These are phyloP conservation scores for Vachellia pachyceras DNA, from an alignment of 306 rosid species.

Conservation along the genomic window DNA sequence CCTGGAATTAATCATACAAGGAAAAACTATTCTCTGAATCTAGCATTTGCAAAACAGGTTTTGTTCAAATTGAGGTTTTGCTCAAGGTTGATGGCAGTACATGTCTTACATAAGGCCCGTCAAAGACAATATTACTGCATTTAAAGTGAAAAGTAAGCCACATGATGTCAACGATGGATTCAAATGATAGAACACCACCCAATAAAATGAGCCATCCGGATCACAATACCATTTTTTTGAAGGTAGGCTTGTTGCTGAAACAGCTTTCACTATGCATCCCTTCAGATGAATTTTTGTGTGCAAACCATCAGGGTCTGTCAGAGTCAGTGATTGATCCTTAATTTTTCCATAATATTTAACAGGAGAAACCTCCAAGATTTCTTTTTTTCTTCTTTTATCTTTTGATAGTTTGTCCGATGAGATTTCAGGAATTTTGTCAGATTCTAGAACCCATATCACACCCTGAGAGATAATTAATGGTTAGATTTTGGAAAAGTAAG, in stretches of 20 bases:
- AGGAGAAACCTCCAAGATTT: conserved; percentile 70
- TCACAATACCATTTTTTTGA: conserved; percentile 83
- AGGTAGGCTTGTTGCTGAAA: conserved; percentile 69
- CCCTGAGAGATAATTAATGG: conserved; percentile 61
- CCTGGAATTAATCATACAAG: not conserved
- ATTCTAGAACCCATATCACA: conserved; percentile 79
- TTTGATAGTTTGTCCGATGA: conserved; percentile 49
- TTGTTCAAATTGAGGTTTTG: conserved; percentile 2
- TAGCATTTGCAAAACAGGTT: not conserved
- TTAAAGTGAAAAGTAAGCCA: not conserved
- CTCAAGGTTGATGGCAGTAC: conserved; percentile 17
- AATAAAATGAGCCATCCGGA: conserved; percentile 16
- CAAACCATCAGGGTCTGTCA: conserved; percentile 66
- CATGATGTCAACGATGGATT: conserved; percentile 1
- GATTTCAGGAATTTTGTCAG: conserved; percentile 62
- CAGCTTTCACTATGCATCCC: conserved; percentile 72
- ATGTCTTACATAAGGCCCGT: not conserved
- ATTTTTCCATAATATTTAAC: conserved; percentile 69
- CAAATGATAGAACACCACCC: conserved; percentile 33
- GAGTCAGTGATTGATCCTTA: conserved; percentile 52
- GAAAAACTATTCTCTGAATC: conserved; percentile 14
- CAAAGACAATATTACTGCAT: not conserved
- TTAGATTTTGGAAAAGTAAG: conserved; percentile 19
- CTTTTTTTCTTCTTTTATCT: conserved; percentile 68
- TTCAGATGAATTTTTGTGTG: conserved; percentile 56